A percentile compares a stretch with the other conserved stretches of the same genome.
phyloP scores from a whole-genome alignment of 495 filamentous ascomycete genomes.

The Massariosphaeria phaeospora region DNA sequence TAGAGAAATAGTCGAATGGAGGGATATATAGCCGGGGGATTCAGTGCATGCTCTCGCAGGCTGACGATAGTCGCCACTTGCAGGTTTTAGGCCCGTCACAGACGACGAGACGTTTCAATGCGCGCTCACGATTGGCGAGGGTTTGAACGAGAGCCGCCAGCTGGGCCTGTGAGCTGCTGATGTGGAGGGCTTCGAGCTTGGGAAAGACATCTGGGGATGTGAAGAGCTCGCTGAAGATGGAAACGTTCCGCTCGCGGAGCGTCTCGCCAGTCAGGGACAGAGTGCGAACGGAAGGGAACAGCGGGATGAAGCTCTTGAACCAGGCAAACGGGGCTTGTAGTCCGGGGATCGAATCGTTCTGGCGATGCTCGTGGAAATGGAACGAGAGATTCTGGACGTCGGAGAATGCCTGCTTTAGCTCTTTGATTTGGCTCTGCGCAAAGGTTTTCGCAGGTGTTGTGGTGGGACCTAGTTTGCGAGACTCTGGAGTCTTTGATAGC shows the following conservation, averaged over 20 bases:
- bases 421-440: not conserved
- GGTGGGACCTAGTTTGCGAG: not conserved
- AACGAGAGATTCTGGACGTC: not conserved
- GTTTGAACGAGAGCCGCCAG: too few species aligned
- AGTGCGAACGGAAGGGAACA: not conserved
- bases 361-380: not conserved
- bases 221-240: not conserved
- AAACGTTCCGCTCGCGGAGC: not conserved
- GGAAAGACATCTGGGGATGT: not conserved
- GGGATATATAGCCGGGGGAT: too few species aligned
- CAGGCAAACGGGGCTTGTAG: not conserved
- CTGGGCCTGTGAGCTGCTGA: too few species aligned
- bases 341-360: not conserved
- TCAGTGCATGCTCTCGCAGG: too few species aligned
- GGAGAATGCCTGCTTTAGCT: not conserved
- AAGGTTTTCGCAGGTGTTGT: conserved; percentile 4
- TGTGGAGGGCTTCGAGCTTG: not conserved
- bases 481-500: not conserved
- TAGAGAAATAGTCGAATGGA: too few species aligned
- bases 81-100: too few species aligned
- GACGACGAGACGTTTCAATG: too few species aligned
- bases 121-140: too few species aligned
- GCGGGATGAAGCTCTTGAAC: not conserved
- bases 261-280: not conserved
- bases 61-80: too few species aligned